Evolutionary conservation across 345 rosid genomes (phyloP).

Genomic region (Salix viminalis): DNA sequence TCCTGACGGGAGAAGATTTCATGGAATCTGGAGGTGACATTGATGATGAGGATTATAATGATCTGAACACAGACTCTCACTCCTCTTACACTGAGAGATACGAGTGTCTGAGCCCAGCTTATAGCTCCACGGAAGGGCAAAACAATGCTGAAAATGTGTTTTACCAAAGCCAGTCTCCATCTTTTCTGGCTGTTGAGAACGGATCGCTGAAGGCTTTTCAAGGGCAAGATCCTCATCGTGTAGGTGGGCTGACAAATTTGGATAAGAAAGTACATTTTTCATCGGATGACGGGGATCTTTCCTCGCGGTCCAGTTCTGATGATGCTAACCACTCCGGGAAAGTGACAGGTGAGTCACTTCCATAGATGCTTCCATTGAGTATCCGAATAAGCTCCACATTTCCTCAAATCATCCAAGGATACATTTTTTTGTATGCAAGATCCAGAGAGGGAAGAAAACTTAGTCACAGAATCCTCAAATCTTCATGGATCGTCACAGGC

Average conservation of each 20-base stretch:
- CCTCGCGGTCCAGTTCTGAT: constrained; percentile 23
- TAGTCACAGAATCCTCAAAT: constrained; percentile 30
- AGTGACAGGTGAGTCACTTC: constrained; percentile 31
- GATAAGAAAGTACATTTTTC: constrained; percentile 25
- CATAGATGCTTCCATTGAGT: neutral
- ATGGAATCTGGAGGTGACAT: constrained; percentile 19
- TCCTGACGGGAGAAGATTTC: constrained; percentile 35
- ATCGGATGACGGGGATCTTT: constrained; percentile 14
- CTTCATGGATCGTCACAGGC: constrained; percentile 37
- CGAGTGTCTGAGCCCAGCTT: constrained; percentile 14
- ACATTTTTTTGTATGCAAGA: constrained; percentile 16
- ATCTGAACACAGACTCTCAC: constrained; percentile 12
- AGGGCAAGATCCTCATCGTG: constrained; percentile 10
- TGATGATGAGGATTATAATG: constrained; percentile 26
- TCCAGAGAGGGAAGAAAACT: constrained; percentile 14
- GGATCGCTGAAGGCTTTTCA: neutral
- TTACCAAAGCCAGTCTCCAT: neutral
- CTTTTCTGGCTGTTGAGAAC: constrained; percentile 5
- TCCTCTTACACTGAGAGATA: constrained; percentile 23
- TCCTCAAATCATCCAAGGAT: constrained; percentile 5
- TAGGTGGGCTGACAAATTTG: constrained; percentile 16
- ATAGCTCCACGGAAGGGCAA: constrained; percentile 16
- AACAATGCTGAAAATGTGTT: constrained; percentile 15
- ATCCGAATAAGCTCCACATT: no score
- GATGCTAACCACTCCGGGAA: constrained; percentile 13